A percentile compares a stretch with the other conserved stretches of the same genome.
Conservation (phyloP, 768 basidiomycete species). For the Rhizopogon vesiculosus region DNA sequence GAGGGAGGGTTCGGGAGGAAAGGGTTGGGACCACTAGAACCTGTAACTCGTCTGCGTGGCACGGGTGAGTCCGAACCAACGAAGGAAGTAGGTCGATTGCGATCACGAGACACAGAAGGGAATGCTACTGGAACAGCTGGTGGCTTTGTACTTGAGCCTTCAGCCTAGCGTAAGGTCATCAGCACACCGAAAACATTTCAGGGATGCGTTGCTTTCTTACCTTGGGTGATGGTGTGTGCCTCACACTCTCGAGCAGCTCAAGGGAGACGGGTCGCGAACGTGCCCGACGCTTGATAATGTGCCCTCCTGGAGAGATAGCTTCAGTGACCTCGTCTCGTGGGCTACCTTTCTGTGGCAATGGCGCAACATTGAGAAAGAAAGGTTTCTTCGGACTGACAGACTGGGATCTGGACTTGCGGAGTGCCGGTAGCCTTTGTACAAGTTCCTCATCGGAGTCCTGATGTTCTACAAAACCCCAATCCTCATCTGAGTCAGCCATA, state of each 20-base stretch:
- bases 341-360: conserved; percentile 35
- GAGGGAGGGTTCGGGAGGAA: conserved; percentile 14
- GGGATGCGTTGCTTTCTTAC: conserved; percentile 5
- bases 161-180: neutral
- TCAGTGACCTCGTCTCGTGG: conserved; percentile 56
- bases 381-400: conserved; percentile 26
- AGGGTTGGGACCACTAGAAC: conserved; percentile 27
- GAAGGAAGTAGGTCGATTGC: conserved; percentile 38
- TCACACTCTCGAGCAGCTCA: conserved; percentile 53
- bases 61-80: conserved; percentile 50
- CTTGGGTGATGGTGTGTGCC: conserved; percentile 38
- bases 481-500: conserved; percentile 40
- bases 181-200: neutral
- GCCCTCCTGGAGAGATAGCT: conserved; percentile 72
- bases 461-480: conserved; percentile 35
- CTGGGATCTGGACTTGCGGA: conserved; percentile 24
- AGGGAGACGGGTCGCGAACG: conserved; percentile 67
- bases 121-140: conserved; percentile 24
- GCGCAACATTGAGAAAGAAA: conserved; percentile 8
- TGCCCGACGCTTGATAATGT: conserved; percentile 70
- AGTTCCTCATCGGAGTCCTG: conserved; percentile 52
- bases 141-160: conserved; percentile 4
- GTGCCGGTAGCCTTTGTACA: conserved; percentile 26
- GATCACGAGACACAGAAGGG: conserved; percentile 36
- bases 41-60: conserved; percentile 49